Evolutionary conservation across 352 stramenopile genomes (phyloP).

Genomic region (Ochromonadaceae sp.): DNA sequence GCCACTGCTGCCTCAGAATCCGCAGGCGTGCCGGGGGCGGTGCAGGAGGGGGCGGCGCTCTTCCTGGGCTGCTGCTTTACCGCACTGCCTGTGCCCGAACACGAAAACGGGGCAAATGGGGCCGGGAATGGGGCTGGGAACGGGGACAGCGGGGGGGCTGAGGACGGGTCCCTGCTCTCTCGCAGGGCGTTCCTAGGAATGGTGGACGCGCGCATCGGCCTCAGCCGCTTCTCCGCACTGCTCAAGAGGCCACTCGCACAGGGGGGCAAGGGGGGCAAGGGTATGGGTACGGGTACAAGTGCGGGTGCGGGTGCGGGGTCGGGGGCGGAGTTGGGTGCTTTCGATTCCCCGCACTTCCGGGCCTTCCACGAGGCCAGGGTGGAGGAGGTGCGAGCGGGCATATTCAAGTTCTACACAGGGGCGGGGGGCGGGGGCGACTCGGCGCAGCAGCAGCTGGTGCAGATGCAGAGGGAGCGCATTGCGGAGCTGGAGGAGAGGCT

Average conservation of each 20-base stretch:
- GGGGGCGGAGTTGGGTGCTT: too few species aligned
- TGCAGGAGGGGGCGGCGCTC: not conserved
- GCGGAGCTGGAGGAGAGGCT: not conserved
- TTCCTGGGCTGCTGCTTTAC: constrained; percentile 7
- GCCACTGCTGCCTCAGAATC: not conserved
- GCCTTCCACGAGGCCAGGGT: not conserved
- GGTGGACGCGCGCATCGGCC: constrained; percentile 1
- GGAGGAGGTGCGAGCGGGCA: not conserved
- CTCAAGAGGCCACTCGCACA: constrained; percentile 4
- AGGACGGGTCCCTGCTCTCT: not conserved
- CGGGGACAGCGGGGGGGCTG: not conserved
- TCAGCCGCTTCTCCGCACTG: not conserved
- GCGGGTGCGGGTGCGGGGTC: too few species aligned
- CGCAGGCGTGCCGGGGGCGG: not conserved
- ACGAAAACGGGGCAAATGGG: not conserved
- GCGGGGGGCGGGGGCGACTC: not conserved
- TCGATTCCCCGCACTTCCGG: not conserved
- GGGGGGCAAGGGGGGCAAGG: not conserved
- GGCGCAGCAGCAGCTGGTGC: not conserved
- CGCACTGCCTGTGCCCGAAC: not conserved
- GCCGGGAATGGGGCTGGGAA: too few species aligned
- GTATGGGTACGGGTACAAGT: not conserved
- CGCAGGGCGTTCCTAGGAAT: not conserved
- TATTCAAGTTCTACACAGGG: constrained; percentile 13
- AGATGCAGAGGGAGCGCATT: constrained; percentile 7